Percentiles rank a stretch among this genome's conserved stretches.
These are phyloP conservation scores for Annulohypoxylon stygium DNA, from an alignment of 495 filamentous ascomycete genomes.

Conservation along the genomic window DNA sequence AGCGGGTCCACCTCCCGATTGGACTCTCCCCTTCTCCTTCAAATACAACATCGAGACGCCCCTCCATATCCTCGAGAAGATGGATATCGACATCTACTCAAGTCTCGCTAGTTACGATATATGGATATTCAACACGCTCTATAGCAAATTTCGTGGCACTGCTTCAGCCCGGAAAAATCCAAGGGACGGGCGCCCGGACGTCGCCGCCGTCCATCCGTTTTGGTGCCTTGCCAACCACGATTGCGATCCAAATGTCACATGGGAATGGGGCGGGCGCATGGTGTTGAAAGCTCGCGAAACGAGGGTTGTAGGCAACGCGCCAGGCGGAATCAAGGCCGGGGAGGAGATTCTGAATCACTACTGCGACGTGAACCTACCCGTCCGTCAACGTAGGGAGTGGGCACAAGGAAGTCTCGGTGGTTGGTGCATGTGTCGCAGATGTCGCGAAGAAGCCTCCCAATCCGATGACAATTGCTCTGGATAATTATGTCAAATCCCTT, in stretches of 20 bases:
- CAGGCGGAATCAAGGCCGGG: conserved; percentile 75
- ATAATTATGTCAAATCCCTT: conserved; percentile 22
- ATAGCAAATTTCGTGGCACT: conserved; percentile 92
- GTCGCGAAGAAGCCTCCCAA: conserved; percentile 64
- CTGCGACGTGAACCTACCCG: conserved; percentile 84
- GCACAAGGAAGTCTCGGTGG: conserved; percentile 87
- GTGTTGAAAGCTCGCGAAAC: conserved; percentile 68
- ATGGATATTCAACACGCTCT: conserved; percentile 96
- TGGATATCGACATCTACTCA: conserved; percentile 88
- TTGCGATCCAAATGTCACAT: conserved; percentile 92
- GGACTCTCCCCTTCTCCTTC: conserved; percentile 91
- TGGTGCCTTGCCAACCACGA: conserved; percentile 86
- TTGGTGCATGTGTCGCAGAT: conserved; percentile 84
- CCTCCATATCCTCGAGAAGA: conserved; percentile 87
- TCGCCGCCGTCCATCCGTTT: conserved; percentile 73
- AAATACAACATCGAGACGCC: conserved; percentile 84
- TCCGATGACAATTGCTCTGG: conserved; percentile 40
- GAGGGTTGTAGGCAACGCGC: conserved; percentile 53
- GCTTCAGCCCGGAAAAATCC: conserved; percentile 83
- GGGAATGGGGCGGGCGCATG: conserved; percentile 93
- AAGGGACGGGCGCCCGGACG: conserved; percentile 79
- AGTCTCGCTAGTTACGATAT: conserved; percentile 74
- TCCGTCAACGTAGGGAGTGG: conserved; percentile 88
- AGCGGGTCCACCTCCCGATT: conserved; percentile 67
- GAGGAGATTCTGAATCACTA: conserved; percentile 94